Base-by-base conservation (phyloP, 441 rosid species). In the Corymbia calophylla region DNA sequence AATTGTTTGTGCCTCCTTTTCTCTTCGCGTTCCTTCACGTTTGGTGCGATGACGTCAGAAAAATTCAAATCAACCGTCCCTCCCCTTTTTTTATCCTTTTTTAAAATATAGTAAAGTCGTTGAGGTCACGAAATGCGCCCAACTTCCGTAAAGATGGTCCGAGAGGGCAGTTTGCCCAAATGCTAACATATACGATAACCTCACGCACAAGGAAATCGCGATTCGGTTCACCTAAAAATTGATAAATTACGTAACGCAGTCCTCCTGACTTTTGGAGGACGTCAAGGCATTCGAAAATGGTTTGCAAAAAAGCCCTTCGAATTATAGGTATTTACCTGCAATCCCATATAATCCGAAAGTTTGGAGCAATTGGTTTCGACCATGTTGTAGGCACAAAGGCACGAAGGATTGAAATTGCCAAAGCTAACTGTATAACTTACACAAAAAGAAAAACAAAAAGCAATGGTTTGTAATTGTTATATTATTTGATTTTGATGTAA, bases 1-100 rank as follows among this genome's bases (percentile, higher is more conserved):
- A 3, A 6, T 35, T 39, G n/a, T n/a, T 35, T 39, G 25, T 29
- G 25, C 25, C 82, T 49, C 21, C 48, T 23, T 73, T 1, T 21
- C 39, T 3, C 84, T 73, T 39, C 27, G n/a, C 84, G 7, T 70
- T 32, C 5, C 80, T 9, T 17, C 80, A 18, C 47, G 80, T 32
- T 31, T 9, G 80, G 80, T 18, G 84, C 51, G n/a, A 73, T 73
- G 29, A 39, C 29, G 84, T 11, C 16, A 39, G 29, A 3, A 73
- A 13, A 39, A 19, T 18, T 32, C 25, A 68, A 39, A 68, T 32
- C 25, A 39, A 32, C 19, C 81, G 14, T 31, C 35, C 44, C 44
- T 6, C 44, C 44, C 44, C 5, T 6, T 32, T 68, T 32, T 0
- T 17, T 8, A 0, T 4, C 3, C 15, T 3, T 7, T 66, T 15